phyloP scores from a whole-genome alignment of 2,329 filamentous ascomycete species.

The Rachicladosporium sp. region DNA sequence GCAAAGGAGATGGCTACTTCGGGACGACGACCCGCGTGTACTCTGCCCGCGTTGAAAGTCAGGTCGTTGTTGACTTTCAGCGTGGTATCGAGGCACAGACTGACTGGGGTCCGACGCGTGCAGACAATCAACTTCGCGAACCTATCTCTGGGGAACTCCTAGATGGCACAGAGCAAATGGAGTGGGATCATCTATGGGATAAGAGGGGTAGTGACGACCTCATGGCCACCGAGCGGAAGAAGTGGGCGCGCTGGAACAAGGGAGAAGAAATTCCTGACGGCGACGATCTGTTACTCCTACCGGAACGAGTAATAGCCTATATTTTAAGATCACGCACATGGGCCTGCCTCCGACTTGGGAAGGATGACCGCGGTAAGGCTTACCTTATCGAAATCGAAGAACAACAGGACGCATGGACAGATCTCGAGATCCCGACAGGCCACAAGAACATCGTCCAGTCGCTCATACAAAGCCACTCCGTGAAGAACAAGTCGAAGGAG shows the following conservation, averaged over 20 bases:
- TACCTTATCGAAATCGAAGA: neutral
- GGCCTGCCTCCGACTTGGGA: neutral
- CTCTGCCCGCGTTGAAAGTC: neutral
- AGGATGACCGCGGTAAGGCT: neutral
- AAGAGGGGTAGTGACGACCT: neutral
- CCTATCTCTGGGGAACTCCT: no score
- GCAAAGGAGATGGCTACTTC: neutral
- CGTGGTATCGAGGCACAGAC: constrained; percentile 1
- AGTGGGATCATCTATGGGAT: constrained; percentile 1
- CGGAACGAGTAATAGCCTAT: neutral
- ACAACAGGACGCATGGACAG: neutral
- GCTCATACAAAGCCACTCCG: constrained; percentile 6
- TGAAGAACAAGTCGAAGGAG: constrained; percentile 6
- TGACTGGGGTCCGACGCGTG: neutral
- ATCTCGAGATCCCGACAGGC: constrained; percentile 3
- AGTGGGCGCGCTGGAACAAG: constrained; percentile 1
- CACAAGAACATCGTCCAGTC: constrained; percentile 6
- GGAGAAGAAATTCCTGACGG: neutral
- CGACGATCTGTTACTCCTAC: neutral
- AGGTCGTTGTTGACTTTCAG: constrained; percentile 1
- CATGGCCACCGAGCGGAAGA: neutral
- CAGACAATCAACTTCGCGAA: no score
- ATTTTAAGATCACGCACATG: neutral
- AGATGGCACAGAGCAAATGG: neutral
- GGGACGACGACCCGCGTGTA: neutral